Evolutionary conservation across 208 protist genomes (phyloP).

Genomic region (Lotmaria passim): DNA sequence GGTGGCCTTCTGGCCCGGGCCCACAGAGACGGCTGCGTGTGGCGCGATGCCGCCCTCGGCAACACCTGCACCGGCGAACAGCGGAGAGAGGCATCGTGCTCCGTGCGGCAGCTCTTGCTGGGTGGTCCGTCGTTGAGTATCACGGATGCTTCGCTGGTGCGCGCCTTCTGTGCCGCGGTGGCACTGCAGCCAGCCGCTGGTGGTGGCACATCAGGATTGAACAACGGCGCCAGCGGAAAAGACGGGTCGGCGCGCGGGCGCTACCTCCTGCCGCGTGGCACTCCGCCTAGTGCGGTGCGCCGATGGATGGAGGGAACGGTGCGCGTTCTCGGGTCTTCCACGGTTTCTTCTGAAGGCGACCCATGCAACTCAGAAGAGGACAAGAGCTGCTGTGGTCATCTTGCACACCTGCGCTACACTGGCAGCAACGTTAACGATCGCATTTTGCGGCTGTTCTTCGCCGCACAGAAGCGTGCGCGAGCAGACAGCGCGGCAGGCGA

Average conservation of each 20-base stretch:
- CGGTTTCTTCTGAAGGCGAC: not conserved
- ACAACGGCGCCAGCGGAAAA: not conserved
- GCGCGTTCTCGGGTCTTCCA: not conserved
- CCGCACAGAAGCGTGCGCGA: slow-evolving; percentile 20
- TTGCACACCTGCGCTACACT: slow-evolving; percentile 21
- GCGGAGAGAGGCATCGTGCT: not conserved
- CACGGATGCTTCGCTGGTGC: slow-evolving; percentile 43
- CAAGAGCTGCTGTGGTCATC: not conserved
- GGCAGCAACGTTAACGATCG: slow-evolving; percentile 40
- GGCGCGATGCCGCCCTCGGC: slow-evolving; percentile 13
- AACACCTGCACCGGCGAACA: not conserved
- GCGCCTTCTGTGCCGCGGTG: slow-evolving; percentile 52
- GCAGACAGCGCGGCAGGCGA: not conserved
- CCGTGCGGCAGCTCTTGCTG: slow-evolving; percentile 36
- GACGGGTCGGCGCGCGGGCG: slow-evolving; percentile 13
- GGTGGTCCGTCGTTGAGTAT: slow-evolving; percentile 29
- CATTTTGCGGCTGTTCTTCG: slow-evolving; percentile 44
- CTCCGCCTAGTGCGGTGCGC: slow-evolving; percentile 42
- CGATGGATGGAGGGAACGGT: slow-evolving; percentile 14
- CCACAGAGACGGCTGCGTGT: slow-evolving; percentile 27
- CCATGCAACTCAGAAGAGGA: not conserved
- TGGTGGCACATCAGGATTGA: not conserved
- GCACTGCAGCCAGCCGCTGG: not conserved
- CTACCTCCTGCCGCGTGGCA: slow-evolving; percentile 59
- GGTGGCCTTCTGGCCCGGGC: slow-evolving; percentile 20